phyloP scores from a whole-genome alignment of 257 asterid species.

The Solanum lycopersicoides region DNA sequence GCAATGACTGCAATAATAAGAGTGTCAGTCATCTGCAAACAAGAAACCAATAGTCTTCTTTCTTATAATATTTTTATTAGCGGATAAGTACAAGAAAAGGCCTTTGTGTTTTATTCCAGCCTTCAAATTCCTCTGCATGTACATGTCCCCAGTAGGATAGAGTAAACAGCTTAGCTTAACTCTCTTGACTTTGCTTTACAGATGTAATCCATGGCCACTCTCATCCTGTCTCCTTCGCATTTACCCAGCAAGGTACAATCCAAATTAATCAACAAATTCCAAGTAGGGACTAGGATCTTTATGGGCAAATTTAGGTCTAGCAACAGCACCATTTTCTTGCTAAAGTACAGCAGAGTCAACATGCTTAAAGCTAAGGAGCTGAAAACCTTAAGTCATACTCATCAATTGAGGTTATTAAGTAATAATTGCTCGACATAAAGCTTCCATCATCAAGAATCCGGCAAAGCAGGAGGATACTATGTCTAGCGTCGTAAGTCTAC shows the following conservation, averaged over 20 bases:
- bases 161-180: not conserved
- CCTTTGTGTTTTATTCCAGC: not conserved
- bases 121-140: not conserved
- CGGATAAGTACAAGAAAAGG: not conserved
- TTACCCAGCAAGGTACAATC: not conserved
- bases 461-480: not conserved
- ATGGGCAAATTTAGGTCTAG: not conserved
- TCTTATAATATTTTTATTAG: not conserved
- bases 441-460: not conserved
- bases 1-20: slow-evolving; percentile 42
- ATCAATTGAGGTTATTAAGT: not conserved
- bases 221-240: not conserved
- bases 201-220: not conserved
- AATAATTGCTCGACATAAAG: not conserved
- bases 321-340: not conserved
- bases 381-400: not conserved
- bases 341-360: not conserved
- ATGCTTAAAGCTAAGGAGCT: not conserved
- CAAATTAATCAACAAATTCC: not conserved
- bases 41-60: not conserved
- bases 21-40: not conserved
- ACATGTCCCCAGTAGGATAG: not conserved
- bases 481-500: not conserved
- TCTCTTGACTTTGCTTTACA: not conserved
- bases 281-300: not conserved